Evolutionary conservation across 441 rosid genomes (phyloP).

Genomic region (Croton setiger): DNA sequence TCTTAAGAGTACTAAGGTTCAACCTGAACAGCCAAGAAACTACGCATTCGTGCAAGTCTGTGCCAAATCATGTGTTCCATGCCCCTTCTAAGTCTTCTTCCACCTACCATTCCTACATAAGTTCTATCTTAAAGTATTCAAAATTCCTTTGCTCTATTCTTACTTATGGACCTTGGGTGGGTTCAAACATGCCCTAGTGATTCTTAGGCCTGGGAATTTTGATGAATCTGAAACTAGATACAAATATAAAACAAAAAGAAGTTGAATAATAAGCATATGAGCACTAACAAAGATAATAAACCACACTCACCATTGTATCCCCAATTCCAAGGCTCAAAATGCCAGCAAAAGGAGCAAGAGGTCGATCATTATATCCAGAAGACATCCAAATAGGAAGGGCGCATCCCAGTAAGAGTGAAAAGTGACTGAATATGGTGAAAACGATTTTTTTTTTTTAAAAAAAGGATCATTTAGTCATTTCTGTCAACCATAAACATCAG

Average conservation of each 20-base stretch:
- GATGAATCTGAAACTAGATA: background rate
- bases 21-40: background rate
- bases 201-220: conserved; percentile 7
- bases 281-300: background rate
- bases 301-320: conserved; percentile 84
- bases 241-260: conserved; percentile 5
- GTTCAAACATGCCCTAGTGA: background rate
- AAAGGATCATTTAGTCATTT: conserved; percentile 5
- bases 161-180: background rate
- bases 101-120: background rate
- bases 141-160: background rate
- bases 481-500: conserved; percentile 8
- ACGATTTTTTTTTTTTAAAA: conserved; percentile 13
- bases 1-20: background rate
- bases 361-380: conserved; percentile 88
- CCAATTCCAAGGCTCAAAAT: conserved; percentile 98
- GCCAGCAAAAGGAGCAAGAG: conserved; percentile 96
- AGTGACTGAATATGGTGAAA: conserved; percentile 54
- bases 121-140: background rate
- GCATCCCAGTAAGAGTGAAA: conserved; percentile 92
- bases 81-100: background rate
- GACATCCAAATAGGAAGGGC: conserved; percentile 99
- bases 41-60: background rate
- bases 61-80: background rate
- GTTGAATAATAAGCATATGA: background rate